phyloP scores from a whole-genome alignment of 164 flowering plant species.

The Stephania japonica region DNA sequence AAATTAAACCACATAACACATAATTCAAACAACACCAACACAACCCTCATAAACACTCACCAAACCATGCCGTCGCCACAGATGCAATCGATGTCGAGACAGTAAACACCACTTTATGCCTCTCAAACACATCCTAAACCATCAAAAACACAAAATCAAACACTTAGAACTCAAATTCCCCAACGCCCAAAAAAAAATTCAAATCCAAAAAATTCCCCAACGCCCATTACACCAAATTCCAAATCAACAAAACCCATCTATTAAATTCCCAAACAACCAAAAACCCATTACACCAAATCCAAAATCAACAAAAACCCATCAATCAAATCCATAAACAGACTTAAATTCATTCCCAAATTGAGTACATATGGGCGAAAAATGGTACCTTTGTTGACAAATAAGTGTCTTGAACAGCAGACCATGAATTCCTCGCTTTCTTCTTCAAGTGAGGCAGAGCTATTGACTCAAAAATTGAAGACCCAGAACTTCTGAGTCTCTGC shows the following conservation, averaged over 20 bases:
- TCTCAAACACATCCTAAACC: constrained; percentile 74
- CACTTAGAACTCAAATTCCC: constrained; percentile 10
- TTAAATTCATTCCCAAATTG: not conserved
- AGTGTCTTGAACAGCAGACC: constrained; percentile 71
- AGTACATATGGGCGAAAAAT: constrained; percentile 5
- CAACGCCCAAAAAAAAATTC: no score
- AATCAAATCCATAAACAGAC: no score
- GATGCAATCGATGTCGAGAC: constrained; percentile 79
- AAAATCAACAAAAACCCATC: constrained; percentile 9
- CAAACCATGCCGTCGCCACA: constrained; percentile 54
- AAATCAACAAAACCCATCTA: no score
- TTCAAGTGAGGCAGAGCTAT: constrained; percentile 38
- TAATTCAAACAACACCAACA: not conserved
- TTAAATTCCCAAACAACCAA: no score
- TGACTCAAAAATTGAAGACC: constrained; percentile 24
- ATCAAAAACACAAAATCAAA: constrained; percentile 6
- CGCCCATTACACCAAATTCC: not conserved
- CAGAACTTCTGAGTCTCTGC: constrained; percentile 45
- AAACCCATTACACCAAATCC: not conserved
- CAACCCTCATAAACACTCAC: constrained; percentile 31
- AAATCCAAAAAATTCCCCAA: not conserved
- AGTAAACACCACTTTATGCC: constrained; percentile 83
- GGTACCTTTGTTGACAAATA: constrained; percentile 73
- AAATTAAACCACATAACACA: not conserved
- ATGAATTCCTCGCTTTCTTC: constrained; percentile 58